Evolutionary conservation across 169 alveolate species (phyloP).

Genomic region (Eimeria maxima): DNA sequence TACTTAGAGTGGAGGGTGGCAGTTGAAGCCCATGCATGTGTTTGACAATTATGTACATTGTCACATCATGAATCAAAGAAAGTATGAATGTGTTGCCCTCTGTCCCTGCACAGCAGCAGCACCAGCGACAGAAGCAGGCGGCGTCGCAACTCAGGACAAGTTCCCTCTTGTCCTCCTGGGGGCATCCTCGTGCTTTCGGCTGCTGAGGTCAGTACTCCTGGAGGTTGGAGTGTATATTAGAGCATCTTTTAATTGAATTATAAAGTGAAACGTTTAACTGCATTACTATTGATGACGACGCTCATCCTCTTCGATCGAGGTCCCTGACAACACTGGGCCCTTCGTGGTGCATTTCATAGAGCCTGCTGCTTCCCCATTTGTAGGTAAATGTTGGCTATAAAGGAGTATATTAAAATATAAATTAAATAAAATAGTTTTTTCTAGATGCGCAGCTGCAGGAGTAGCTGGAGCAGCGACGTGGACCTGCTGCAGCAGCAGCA

Average conservation of each 20-base stretch:
- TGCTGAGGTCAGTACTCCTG: too few relatives aligned
- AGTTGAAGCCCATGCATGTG: background rate
- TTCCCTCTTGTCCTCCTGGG: too few relatives aligned
- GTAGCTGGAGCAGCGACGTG: background rate
- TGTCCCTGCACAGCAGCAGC: background rate
- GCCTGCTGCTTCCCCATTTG: background rate
- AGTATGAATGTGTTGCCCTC: background rate
- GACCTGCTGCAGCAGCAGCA: background rate
- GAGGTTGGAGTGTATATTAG: too few relatives aligned
- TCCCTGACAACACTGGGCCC: background rate
- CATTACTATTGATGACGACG: background rate
- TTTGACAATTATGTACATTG: background rate
- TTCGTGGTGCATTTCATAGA: background rate
- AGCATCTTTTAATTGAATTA: background rate
- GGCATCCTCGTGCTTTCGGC: too few relatives aligned
- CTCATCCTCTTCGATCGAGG: background rate
- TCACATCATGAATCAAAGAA: background rate
- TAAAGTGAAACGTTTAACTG: too few relatives aligned
- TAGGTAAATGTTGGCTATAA: background rate
- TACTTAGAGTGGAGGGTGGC: background rate
- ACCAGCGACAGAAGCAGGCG: background rate
- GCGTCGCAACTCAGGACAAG: too few relatives aligned
- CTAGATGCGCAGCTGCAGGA: background rate
- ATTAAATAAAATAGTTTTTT: too few relatives aligned
- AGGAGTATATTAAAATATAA: background rate